Evolutionary conservation across 495 filamentous ascomycete species (phyloP), one percentile per base, ranked within the genome.

Genomic region (Trichoderma orchidacearum): DNA sequence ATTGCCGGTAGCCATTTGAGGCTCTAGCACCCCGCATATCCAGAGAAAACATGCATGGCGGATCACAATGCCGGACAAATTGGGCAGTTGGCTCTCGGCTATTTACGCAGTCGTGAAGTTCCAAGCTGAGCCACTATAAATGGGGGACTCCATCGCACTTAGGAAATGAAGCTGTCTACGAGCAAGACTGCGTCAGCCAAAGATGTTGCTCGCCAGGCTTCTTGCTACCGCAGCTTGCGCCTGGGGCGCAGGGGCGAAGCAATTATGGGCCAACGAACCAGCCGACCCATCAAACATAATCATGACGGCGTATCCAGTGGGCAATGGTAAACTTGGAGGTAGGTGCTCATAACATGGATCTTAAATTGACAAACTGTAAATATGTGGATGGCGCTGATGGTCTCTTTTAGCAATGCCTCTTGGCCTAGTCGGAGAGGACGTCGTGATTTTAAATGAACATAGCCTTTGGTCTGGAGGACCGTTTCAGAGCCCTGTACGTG

Each of bases 401-500:
- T 3, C 23, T 8, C 11, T n/a, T 48, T 25, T 53, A 53, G 51
- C 51, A 17, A 53, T 53, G 28, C 51, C 51, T 1, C 51, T 30
- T 32, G 51, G 51, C 3, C 15, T 32, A 18, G 28, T 32, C 12
- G 51, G 51, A 9, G 28, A 30, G 28, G 51, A 53, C 7, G 31
- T 30, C 28, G 51, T 32, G 28, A 28, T 53, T 5, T 17, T 75
- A 30, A 77, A 75, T 32, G 59, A 73, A 13, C 73, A 77, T 57
- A 67, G 63, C 13, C 58, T 77, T 11, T 77, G 73, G 73, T 64
- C 69, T 23, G 74, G 72, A 12, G 74, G 74, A 1, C 74, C 74
- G 0, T 75, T 75, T 38, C 64, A 72, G n/a, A 48, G 21, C 15
- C 41, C 41, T 11, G 41, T 48, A 48, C 23, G 41, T n/a, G n/a